Conservation (phyloP, 306 rosid genomes). For the Prunus davidiana region DNA sequence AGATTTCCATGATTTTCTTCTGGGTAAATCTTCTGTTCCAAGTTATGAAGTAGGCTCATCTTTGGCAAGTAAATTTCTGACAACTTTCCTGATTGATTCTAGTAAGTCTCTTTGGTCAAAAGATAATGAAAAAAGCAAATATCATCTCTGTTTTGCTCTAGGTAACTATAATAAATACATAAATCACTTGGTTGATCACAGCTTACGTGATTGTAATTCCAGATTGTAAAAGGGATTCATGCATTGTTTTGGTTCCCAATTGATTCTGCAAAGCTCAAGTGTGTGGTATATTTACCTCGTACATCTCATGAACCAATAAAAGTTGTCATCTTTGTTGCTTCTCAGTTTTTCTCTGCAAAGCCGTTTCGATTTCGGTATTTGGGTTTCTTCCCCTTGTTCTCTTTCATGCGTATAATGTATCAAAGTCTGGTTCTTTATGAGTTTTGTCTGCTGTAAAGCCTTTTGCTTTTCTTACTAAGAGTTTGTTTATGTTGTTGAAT, state of each 20-base stretch:
- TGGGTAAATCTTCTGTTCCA: background rate
- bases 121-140: background rate
- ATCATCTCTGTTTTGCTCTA: background rate
- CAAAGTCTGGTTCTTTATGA: background rate
- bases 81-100: background rate
- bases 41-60: background rate
- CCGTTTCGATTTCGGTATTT: background rate
- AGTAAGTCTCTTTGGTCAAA: background rate
- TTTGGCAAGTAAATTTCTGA: background rate
- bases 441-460: background rate
- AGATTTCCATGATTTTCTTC: background rate
- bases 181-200: too few relatives aligned
- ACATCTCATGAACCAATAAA: background rate
- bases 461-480: background rate
- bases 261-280: too few relatives aligned
- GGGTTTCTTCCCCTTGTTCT: too few relatives aligned
- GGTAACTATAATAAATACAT: too few relatives aligned
- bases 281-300: background rate
- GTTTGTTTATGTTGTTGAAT: background rate
- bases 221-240: background rate
- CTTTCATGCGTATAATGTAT: background rate
- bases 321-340: background rate
- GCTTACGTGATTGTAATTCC: background rate
- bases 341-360: background rate
- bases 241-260: too few relatives aligned